Evolutionary conservation across 1,139 yeast species (phyloP), one percentile per base, ranked within the genome.

Genomic region (Protomyces gravidus): DNA sequence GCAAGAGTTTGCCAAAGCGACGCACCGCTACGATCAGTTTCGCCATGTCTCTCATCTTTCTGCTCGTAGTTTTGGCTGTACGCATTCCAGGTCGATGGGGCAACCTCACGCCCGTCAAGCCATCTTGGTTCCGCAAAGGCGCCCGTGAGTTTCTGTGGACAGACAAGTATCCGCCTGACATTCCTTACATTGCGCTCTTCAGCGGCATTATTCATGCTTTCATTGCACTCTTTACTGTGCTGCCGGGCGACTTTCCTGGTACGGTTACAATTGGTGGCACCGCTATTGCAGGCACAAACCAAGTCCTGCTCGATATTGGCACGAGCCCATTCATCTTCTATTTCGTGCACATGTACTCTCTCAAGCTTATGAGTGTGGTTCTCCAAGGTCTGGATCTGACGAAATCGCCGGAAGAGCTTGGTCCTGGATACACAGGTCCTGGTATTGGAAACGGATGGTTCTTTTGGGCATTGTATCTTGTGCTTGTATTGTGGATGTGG

Each of bases 91-190:
- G 58, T 17, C 23, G 30, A 7, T 45, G 50, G 50, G 58, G 58
- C 17, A 53, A 53, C 21, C 51, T 53, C 13, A 53, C 58, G 7
- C 58, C 58, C 13, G 58, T 53, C n/a, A 53, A 46, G 26, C 40
- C 51, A 11, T 15, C 58, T 11, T 53, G 58, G 58, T 53, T 33
- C 27, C 50, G 58, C 13, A 45, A 36, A 25, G 58, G 58, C 13
- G 47, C 27, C 6, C 45, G 40, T 7, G 58, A 53, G 32, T 53
- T 53, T 36, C 48, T 53, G 39, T 53, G 58, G 58, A 53, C 58
- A 9, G 48, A 53, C 51, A 53, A 53, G 58, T 53, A 53, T 39
- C 48, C 51, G n/a, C 58, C 58, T 17, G 58, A 53, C 26, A 33
- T 53, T n/a, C 51, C 58, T 5, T 53, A 28, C 46, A 53, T 46